phyloP scores from a whole-genome alignment of 148 eudicot genomes.

The Cornus suecica region DNA sequence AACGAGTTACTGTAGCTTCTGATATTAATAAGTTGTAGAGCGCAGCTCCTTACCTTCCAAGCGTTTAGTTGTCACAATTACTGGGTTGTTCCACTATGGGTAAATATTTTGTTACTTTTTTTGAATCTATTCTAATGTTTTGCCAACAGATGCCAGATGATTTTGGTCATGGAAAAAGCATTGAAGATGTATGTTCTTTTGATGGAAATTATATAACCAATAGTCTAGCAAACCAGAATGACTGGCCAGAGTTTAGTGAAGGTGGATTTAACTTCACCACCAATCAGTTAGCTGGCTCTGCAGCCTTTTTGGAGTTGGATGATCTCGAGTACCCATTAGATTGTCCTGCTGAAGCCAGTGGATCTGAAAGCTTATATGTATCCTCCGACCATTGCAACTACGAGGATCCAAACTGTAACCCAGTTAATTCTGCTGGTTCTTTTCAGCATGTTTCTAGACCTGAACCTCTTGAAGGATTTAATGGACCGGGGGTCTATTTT shows the following conservation, averaged over 20 bases:
- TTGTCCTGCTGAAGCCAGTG: conserved; percentile 2
- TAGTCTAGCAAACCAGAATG: conserved; percentile 22
- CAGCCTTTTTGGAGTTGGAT: conserved; percentile 19
- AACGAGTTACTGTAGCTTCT: neutral
- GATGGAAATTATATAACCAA: conserved; percentile 16
- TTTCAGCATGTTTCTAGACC: conserved; percentile 6
- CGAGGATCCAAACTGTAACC: neutral
- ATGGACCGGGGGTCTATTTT: neutral
- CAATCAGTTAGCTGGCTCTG: neutral
- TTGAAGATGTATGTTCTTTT: neutral
- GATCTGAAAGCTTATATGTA: conserved; percentile 6
- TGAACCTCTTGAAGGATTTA: neutral
- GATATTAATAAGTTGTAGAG: neutral
- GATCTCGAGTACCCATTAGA: conserved; percentile 20
- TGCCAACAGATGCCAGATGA: conserved; percentile 8
- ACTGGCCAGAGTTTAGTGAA: conserved; percentile 7
- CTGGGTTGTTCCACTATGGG: neutral
- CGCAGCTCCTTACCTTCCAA: neutral
- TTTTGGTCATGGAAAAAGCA: neutral
- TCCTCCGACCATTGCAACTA: neutral
- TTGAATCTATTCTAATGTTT: neutral
- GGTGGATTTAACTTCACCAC: conserved; percentile 3
- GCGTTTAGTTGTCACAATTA: neutral
- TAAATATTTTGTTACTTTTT: neutral
- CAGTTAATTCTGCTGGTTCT: neutral